phyloP scores from a whole-genome alignment of 129 eudicot species.

The Sambucus nigra region DNA sequence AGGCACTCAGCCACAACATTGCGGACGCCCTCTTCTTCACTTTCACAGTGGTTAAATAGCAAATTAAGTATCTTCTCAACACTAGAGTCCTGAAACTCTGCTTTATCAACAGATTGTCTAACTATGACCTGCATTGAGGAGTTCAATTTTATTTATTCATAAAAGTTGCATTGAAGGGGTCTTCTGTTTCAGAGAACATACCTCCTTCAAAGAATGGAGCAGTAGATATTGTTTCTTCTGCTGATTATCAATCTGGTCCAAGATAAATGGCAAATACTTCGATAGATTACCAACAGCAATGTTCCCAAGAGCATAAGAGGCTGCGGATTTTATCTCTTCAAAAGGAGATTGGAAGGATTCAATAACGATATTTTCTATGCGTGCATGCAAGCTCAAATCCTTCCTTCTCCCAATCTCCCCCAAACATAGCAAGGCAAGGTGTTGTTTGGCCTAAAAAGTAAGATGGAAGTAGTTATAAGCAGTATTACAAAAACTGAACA shows the following conservation, averaged over 20 bases:
- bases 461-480: not conserved
- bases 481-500: too few species aligned
- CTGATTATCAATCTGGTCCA: constrained; percentile 97
- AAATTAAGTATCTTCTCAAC: constrained; percentile 87
- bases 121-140: constrained; percentile 67
- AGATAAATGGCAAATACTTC: constrained; percentile 82
- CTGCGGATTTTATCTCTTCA: constrained; percentile 98
- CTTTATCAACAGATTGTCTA: constrained; percentile 96
- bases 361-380: constrained; percentile 83
- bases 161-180: not conserved
- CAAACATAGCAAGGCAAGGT: constrained; percentile 87
- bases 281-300: constrained; percentile 95
- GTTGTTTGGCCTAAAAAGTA: constrained; percentile 66
- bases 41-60: constrained; percentile 94
- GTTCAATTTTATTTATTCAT: not conserved
- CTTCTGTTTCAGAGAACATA: constrained; percentile 13
- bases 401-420: constrained; percentile 98
- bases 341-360: constrained; percentile 97
- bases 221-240: constrained; percentile 91
- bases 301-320: constrained; percentile 98
- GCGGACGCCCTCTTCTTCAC: constrained; percentile 99
- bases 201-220: constrained; percentile 97
- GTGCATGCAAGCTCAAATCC: constrained; percentile 83
- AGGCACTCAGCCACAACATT: constrained; percentile 97
- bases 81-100: constrained; percentile 88